These are phyloP conservation scores for Aureobasidium zeae DNA, from an alignment of 2,329 filamentous ascomycete species.

Conservation along the genomic window DNA sequence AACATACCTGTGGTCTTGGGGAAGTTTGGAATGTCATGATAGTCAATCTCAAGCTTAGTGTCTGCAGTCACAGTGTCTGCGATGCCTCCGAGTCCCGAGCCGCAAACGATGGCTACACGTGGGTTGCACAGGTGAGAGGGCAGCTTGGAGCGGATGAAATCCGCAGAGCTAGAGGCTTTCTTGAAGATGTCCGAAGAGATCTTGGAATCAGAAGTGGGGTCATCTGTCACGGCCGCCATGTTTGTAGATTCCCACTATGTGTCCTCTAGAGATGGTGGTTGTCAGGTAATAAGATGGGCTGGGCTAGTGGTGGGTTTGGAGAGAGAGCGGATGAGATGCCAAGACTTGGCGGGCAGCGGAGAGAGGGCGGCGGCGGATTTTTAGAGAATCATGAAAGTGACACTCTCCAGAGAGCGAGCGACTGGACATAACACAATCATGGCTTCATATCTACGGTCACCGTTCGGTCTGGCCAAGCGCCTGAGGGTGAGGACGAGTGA, in stretches of 20 bases:
- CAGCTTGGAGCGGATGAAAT: constrained; percentile 42
- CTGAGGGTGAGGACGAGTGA: constrained; percentile 30
- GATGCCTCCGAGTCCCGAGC: constrained; percentile 54
- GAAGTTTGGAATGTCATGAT: constrained; percentile 53
- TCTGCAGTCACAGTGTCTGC: constrained; percentile 46
- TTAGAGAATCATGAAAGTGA: constrained; percentile 3
- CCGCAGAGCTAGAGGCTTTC: constrained; percentile 41
- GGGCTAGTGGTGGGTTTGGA: not conserved
- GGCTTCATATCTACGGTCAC: constrained; percentile 37
- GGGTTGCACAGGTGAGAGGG: constrained; percentile 40
- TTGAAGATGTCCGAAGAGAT: constrained; percentile 27
- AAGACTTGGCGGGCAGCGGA: not conserved
- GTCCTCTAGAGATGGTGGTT: not conserved
- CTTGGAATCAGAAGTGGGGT: not conserved
- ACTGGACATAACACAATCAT: constrained; percentile 25
- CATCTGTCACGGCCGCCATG: constrained; percentile 18
- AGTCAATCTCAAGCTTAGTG: constrained; percentile 46
- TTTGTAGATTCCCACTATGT: no score
- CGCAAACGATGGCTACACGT: constrained; percentile 54
- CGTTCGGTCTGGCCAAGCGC: constrained; percentile 36
- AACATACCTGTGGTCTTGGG: constrained; percentile 49
- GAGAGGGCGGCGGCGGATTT: constrained; percentile 6
- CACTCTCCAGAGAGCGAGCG: not conserved
- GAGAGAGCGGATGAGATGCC: constrained; percentile 2
- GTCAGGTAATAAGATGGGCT: not conserved